Evolutionary conservation across 2,329 filamentous ascomycete genomes (phyloP).

Genomic region (Magnaporthiopsis incrustans): DNA sequence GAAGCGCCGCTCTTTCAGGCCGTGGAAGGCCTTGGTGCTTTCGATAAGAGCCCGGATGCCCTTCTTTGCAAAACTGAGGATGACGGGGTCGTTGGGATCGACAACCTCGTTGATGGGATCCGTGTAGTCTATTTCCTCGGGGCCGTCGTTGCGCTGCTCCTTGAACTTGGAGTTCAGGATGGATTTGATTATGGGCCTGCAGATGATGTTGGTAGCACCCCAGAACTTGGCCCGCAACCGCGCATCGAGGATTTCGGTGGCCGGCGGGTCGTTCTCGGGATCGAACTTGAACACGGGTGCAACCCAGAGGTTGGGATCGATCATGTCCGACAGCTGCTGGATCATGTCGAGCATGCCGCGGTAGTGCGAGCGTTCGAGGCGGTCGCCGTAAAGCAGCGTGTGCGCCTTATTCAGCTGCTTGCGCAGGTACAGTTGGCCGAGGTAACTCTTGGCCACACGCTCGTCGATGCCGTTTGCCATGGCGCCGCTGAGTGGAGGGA

Average conservation of each 20-base stretch:
- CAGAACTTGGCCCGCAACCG: conserved; percentile 90
- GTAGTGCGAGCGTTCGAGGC: not conserved
- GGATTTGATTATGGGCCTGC: conserved; percentile 63
- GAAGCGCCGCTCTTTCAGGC: conserved; percentile 54
- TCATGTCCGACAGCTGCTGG: not conserved
- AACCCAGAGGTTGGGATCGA: conserved; percentile 31
- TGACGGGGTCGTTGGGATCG: conserved; percentile 19
- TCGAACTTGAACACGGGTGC: conserved; percentile 46
- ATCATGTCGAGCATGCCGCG: not conserved
- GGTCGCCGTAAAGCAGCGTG: conserved; percentile 39
- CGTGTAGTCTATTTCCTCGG: conserved; percentile 17
- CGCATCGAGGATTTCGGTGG: conserved; percentile 70
- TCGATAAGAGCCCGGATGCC: conserved; percentile 70
- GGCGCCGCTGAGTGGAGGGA: conserved; percentile 47
- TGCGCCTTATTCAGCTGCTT: conserved; percentile 59
- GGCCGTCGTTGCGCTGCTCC: conserved; percentile 12
- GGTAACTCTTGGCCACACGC: conserved; percentile 50
- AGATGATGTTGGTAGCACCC: conserved; percentile 83
- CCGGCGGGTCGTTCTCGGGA: conserved; percentile 58
- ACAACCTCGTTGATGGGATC: conserved; percentile 1
- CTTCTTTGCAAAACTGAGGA: conserved; percentile 46
- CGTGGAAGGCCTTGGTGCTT: conserved; percentile 76
- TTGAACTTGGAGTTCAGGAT: conserved; percentile 42
- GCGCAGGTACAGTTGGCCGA: conserved; percentile 55
- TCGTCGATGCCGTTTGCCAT: conserved; percentile 35